Evolutionary conservation across 2,329 filamentous ascomycete genomes (phyloP).

Genomic region (Plectosphaerella sp.): DNA sequence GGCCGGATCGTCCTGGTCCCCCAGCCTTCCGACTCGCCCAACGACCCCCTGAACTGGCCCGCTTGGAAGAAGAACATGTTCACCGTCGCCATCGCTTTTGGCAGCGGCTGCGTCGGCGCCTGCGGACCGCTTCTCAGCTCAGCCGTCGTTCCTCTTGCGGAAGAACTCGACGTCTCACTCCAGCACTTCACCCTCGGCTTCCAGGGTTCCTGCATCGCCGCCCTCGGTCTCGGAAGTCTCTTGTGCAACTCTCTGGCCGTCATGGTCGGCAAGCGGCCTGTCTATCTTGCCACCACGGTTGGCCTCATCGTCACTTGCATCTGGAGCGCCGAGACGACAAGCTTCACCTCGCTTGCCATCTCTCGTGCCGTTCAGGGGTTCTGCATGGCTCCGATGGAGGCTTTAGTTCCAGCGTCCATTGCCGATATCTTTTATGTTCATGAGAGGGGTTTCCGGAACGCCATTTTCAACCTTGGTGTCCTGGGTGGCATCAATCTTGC

Average conservation of each 20-base stretch:
- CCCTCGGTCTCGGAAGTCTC: slow-evolving; percentile 28
- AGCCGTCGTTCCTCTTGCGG: slow-evolving; percentile 27
- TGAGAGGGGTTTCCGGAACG: slow-evolving; percentile 32
- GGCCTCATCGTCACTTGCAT: slow-evolving; percentile 27
- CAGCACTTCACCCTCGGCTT: slow-evolving; percentile 26
- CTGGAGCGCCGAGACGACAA: slow-evolving; percentile 25
- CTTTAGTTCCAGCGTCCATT: slow-evolving; percentile 32
- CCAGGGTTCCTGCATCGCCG: slow-evolving; percentile 27
- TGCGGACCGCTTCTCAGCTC: slow-evolving; percentile 31
- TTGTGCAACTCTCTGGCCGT: slow-evolving; percentile 29
- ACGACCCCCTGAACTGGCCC: slow-evolving; percentile 50
- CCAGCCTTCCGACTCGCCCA: slow-evolving; percentile 45
- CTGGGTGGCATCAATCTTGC: slow-evolving; percentile 35
- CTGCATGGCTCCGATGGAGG: slow-evolving; percentile 33
- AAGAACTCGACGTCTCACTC: slow-evolving; percentile 22
- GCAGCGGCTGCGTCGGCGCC: slow-evolving; percentile 33
- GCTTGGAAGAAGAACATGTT: slow-evolving; percentile 11
- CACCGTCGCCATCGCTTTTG: slow-evolving; percentile 31
- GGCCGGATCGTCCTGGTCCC: slow-evolving; percentile 47
- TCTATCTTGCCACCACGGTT: slow-evolving; percentile 27
- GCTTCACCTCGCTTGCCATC: slow-evolving; percentile 23
- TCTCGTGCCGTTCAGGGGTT: slow-evolving; percentile 27
- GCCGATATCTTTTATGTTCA: slow-evolving; percentile 38
- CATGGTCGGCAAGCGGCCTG: slow-evolving; percentile 29
- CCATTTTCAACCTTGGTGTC: slow-evolving; percentile 35